Percentiles rank a stretch among this genome's conserved stretches.
Evolutionary conservation across 2,329 filamentous ascomycete species (phyloP).

Genomic region (Blastomyces gilchristii): DNA sequence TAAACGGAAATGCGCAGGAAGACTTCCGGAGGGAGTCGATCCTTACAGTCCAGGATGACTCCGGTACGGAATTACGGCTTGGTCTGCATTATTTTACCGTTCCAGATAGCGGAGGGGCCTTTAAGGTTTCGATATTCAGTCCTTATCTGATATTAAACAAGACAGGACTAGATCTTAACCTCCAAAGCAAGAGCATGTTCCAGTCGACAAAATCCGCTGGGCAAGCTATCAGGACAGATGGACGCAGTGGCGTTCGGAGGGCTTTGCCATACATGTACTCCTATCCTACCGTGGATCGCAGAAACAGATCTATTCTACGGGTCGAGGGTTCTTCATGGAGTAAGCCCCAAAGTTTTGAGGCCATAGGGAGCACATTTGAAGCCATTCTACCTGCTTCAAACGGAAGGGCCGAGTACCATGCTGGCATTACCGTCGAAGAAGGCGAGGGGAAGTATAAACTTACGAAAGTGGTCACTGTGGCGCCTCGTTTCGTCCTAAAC

Average conservation of each 20-base stretch:
- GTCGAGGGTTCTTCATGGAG: slow-evolving; percentile 90
- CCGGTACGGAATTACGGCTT: slow-evolving; percentile 67
- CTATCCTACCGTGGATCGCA: slow-evolving; percentile 75
- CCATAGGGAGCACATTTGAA: slow-evolving; percentile 85
- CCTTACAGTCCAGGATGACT: slow-evolving; percentile 72
- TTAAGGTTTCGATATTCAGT: slow-evolving; percentile 89
- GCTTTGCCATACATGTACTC: slow-evolving; percentile 94
- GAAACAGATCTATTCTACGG: slow-evolving; percentile 80
- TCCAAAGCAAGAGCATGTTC: slow-evolving; percentile 81
- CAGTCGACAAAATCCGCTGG: slow-evolving; percentile 77
- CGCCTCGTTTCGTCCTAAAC: slow-evolving; percentile 85
- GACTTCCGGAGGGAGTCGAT: slow-evolving; percentile 79
- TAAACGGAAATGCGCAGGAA: slow-evolving; percentile 78
- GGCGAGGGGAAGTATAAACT: slow-evolving; percentile 97
- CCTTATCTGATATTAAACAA: slow-evolving; percentile 94
- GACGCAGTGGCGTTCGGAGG: slow-evolving; percentile 50
- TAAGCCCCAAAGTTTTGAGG: slow-evolving; percentile 94
- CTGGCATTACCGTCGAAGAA: slow-evolving; percentile 78
- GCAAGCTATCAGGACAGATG: slow-evolving; percentile 53
- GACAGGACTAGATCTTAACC: slow-evolving; percentile 77
- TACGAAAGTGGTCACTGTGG: slow-evolving; percentile 87
- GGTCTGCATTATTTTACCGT: slow-evolving; percentile 85
- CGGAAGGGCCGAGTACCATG: slow-evolving; percentile 71
- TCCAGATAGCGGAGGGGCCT: slow-evolving; percentile 85
- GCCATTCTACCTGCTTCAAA: slow-evolving; percentile 67